Evolutionary conservation across 2,329 filamentous ascomycete genomes (phyloP), one percentile per base, ranked within the genome.

Genomic region (Pseudocercospora macadamiae): DNA sequence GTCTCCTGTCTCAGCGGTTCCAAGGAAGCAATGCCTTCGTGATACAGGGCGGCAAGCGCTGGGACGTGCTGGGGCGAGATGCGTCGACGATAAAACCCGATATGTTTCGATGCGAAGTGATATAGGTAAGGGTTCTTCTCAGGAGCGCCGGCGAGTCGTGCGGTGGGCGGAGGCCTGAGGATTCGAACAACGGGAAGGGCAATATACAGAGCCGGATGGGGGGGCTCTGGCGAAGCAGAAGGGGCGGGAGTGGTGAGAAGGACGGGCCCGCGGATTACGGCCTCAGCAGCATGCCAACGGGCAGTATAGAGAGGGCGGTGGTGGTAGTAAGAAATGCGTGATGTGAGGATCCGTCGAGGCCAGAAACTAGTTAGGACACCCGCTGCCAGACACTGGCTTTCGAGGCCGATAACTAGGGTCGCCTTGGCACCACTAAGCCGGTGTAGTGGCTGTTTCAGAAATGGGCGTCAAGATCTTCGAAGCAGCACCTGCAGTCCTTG

Each of bases 1-100:
- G 44, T 60, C 59, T 53, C 59, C 59, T 61, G 59, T 61, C 52
- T 59, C 55, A 59, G 55, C 30, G 19, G 28, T 36, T 52, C 26
- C 47, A 34, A 49, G 26, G 28, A 49, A 49, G 47, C 47, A 32
- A 49, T 30, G 47, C 14, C 47, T 49, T 49, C n/a, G 51, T 55
- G 34, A 55, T 59, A 55, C 57, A 51, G 52, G 45, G 57, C 32
- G 39, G 57, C 51, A 48, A 30, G 56, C 37, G 56, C 32, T 26
- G 19, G 48, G 39, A 18, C 37, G 37, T 28, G 53, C 39, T 39
- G 21, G 48, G 36, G 36, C 28, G 53, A 30, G 53, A 56, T 37
- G 49, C 30, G 51, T 44, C 18, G 37, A 39, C 28, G 55, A 39
- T 57, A 52, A 59, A 30, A 61, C 59, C 52, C 51, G 55, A 30